phyloP scores from a whole-genome alignment of 495 filamentous ascomycete species.

The Penicillium paxilli region DNA sequence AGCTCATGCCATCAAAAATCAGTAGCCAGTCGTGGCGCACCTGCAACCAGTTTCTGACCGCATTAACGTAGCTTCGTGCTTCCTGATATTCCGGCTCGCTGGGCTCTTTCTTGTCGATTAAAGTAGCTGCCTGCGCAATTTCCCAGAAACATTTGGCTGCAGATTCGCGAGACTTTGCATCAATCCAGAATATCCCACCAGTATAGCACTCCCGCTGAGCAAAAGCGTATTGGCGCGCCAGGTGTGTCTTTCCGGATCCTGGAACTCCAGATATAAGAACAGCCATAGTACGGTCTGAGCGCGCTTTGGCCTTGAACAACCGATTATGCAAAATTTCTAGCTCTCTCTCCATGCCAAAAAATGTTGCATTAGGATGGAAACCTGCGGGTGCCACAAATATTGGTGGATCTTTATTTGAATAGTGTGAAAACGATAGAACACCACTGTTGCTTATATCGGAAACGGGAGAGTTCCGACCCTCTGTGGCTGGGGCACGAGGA shows the following conservation, averaged over 20 bases:
- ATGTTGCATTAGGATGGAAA: conserved; percentile 76
- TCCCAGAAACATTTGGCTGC: conserved; percentile 71
- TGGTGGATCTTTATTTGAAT: conserved; percentile 19
- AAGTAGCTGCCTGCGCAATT: conserved; percentile 65
- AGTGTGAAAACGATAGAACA: conserved; percentile 21
- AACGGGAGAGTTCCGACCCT: conserved; percentile 26
- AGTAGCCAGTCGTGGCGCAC: conserved; percentile 71
- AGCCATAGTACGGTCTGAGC: conserved; percentile 62
- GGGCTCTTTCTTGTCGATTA: conserved; percentile 45
- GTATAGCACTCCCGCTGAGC: conserved; percentile 63
- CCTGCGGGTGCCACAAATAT: conserved; percentile 70
- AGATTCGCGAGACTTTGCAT: conserved; percentile 63
- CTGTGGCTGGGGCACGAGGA: conserved; percentile 18
- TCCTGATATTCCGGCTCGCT: conserved; percentile 39
- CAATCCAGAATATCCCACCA: conserved; percentile 80
- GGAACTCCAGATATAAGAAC: conserved; percentile 72
- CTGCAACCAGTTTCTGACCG: conserved; percentile 71
- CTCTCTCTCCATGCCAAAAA: conserved; percentile 73
- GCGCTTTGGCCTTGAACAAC: conserved; percentile 62
- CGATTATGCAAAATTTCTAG: conserved; percentile 66
- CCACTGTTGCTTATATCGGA: conserved; percentile 25
- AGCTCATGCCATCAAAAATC: conserved; percentile 72
- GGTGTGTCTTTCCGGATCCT: conserved; percentile 79
- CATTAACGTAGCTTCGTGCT: conserved; percentile 54
- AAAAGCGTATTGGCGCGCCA: conserved; percentile 81